Evolutionary conservation across 768 basidiomycete genomes (phyloP).

Genomic region (Rhodotorula taiwanensis): DNA sequence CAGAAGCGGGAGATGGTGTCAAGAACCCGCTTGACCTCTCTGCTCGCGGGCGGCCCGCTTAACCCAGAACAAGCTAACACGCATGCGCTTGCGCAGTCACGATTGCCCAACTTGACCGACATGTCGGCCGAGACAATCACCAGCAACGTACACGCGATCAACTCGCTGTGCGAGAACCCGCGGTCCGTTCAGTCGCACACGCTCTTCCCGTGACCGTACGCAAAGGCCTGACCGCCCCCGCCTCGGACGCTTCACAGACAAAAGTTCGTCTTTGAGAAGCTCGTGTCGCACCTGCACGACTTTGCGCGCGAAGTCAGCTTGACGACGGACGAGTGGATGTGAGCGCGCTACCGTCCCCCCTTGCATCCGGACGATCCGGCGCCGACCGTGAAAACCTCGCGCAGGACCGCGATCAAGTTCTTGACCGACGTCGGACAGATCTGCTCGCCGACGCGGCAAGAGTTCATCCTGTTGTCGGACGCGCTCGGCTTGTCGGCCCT

Average conservation of each 20-base stretch:
- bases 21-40: background rate
- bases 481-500: constrained; percentile 70
- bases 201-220: no score
- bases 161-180: constrained; percentile 32
- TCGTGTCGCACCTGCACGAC: constrained; percentile 61
- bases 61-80: no score
- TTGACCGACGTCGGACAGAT: constrained; percentile 67
- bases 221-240: background rate
- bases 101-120: constrained; percentile 19
- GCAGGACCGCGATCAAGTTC: constrained; percentile 61
- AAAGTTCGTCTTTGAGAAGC: constrained; percentile 51
- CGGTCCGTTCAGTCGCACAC: constrained; percentile 9
- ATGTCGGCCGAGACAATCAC: constrained; percentile 46
- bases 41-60: background rate
- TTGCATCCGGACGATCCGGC: background rate
- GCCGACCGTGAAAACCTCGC: background rate
- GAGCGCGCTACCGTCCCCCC: background rate
- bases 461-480: constrained; percentile 82
- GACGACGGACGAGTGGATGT: constrained; percentile 75
- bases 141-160: constrained; percentile 50
- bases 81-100: constrained; percentile 2
- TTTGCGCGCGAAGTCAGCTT: constrained; percentile 50
- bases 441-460: constrained; percentile 54
- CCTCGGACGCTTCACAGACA: constrained; percentile 41
- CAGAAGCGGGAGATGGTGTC: no score